Percentiles rank a stretch among this genome's conserved stretches.
Evolutionary conservation across 2,329 filamentous ascomycete species (phyloP).

Genomic region (Pseudocercospora eumusae): DNA sequence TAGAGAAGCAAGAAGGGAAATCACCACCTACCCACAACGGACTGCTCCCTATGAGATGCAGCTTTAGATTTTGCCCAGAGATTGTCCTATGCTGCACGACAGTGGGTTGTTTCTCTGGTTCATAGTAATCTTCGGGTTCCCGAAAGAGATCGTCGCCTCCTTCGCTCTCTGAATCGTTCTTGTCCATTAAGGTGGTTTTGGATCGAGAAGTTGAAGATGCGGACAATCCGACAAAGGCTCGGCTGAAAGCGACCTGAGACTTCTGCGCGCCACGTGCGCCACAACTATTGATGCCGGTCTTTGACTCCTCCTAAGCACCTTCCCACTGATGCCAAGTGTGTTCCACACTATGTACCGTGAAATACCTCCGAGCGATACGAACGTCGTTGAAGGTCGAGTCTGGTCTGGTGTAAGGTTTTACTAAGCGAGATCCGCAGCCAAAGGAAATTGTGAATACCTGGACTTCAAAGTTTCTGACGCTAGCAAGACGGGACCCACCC

Average conservation of each 20-base stretch:
- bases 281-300: background rate
- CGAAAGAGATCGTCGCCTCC: slow-evolving; percentile 63
- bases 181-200: slow-evolving; percentile 26
- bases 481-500: slow-evolving; percentile 7
- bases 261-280: background rate
- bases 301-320: background rate
- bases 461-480: slow-evolving; percentile 1
- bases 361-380: background rate
- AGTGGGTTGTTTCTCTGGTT: slow-evolving; percentile 73
- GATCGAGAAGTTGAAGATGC: background rate
- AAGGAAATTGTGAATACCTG: slow-evolving; percentile 3
- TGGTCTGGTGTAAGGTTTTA: slow-evolving; percentile 12
- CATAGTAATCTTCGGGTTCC: slow-evolving; percentile 79
- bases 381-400: background rate
- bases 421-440: slow-evolving; percentile 5
- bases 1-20: slow-evolving; percentile 9
- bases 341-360: background rate
- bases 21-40: slow-evolving; percentile 69
- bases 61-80: slow-evolving; percentile 64
- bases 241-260: background rate
- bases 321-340: background rate
- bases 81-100: slow-evolving; percentile 70
- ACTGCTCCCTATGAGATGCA: slow-evolving; percentile 82
- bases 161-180: slow-evolving; percentile 37
- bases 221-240: background rate